Base-by-base conservation (phyloP, 805 yeast species). In the Clavispora phyllophila region DNA sequence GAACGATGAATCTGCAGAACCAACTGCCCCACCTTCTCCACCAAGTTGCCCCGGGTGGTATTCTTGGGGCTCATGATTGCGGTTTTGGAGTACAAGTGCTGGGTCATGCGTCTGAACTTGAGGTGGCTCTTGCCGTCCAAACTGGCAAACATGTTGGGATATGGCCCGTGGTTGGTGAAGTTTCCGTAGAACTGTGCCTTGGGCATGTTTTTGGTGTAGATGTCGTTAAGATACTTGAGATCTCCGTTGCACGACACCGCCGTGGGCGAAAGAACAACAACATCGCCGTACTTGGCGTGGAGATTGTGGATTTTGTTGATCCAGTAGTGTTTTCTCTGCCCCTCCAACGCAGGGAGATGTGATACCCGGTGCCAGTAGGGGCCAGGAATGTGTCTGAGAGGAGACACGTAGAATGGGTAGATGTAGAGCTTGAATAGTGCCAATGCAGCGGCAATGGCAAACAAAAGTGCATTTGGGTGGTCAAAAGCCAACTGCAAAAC, bases 241-340 rank as follows among this genome's bases (percentile, higher is more conserved):
- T 81, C 78, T 1, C 70, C 73, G 36, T 76, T 68, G 36, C 83
- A 72, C 39, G 84, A 79, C 15, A 84, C 65, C 50, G 82, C 88
- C 19, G 64, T 60, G 2, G 89, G 88, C 1, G 79, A 71, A 12
- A 84, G 59, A 18, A 84, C 65, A 5, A 84, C 79, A 3, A 82
- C 76, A 7, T 82, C 73, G 1, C 89, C 90, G 51, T 81, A 81
- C 44, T 63, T 56, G 36, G 56, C 37, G 52, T 84, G 90, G 44
- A 82, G 60, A 3, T 55, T 31, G 43, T 79, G 74, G 3, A 82
- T 74, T 7, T 44, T 48, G 15, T 47, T 32, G 14, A 65, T 57
- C 72, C 73, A 68, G 28, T 62, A 65, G 25, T 64, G 62, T 46
- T 71, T 78, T 42, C 85, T 67, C 45, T 74, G 70, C 24, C 66